Evolutionary conservation across 192 early-diverging fungal genomes (phyloP).

Genomic region (Coemansia sp.): DNA sequence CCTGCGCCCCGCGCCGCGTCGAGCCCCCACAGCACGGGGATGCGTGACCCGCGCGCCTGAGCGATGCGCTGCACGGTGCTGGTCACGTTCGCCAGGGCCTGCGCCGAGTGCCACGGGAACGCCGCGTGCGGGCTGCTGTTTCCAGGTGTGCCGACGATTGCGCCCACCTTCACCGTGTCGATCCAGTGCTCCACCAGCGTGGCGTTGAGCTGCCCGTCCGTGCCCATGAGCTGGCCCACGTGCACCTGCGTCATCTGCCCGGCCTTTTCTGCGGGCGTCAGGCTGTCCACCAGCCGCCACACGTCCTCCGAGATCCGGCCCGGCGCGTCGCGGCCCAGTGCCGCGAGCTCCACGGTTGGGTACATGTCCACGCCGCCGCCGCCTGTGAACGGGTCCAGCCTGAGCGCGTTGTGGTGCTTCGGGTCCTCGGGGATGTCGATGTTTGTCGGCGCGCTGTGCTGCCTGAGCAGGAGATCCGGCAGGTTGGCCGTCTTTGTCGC

Average conservation of each 20-base stretch:
- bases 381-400: constrained; percentile 17
- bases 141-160: constrained; percentile 56
- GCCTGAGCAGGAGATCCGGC: constrained; percentile 18
- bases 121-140: constrained; percentile 30
- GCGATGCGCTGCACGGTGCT: constrained; percentile 55
- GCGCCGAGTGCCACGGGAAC: constrained; percentile 50
- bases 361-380: constrained; percentile 19
- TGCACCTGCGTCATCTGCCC: constrained; percentile 71
- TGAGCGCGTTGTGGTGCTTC: not conserved
- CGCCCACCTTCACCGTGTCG: constrained; percentile 53
- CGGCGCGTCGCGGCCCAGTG: constrained; percentile 14
- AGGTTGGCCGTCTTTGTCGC: constrained; percentile 25
- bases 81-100: constrained; percentile 50
- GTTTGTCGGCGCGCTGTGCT: not conserved
- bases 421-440: not conserved
- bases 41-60: constrained; percentile 40
- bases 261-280: constrained; percentile 55
- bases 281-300: constrained; percentile 41
- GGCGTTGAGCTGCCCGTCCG: constrained; percentile 50
- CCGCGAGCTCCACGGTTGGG: not conserved
- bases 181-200: constrained; percentile 55
- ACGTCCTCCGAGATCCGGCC: constrained; percentile 49
- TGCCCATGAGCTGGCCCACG: constrained; percentile 49
- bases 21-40: constrained; percentile 61
- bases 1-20: constrained; percentile 60